Evolutionary conservation across 2,329 filamentous ascomycete genomes (phyloP).

Genomic region (Colletotrichum simmondsii): DNA sequence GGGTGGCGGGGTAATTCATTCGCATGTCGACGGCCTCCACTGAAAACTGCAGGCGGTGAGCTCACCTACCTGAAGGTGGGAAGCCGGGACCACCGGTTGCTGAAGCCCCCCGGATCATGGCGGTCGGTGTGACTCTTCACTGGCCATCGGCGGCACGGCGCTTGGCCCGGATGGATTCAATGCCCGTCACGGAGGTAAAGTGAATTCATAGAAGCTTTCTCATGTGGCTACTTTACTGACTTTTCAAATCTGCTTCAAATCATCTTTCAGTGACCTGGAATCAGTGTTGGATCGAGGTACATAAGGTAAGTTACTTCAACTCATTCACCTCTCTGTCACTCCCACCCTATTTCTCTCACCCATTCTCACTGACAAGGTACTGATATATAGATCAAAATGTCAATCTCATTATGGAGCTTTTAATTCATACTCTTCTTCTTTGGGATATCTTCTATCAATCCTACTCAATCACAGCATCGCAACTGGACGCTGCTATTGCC

Average conservation of each 20-base stretch:
- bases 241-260: no score
- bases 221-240: no score
- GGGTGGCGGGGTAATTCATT: constrained; percentile 32
- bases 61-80: no score
- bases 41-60: constrained; percentile 29
- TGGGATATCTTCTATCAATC: not conserved
- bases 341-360: no score
- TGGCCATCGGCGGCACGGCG: constrained; percentile 6
- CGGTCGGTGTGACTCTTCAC: constrained; percentile 15
- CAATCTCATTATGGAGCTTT: not conserved
- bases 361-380: no score
- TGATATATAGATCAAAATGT: no score
- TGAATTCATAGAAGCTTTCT: fast-evolving
- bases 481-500: no score
- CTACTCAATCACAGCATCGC: not conserved
- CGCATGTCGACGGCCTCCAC: not conserved
- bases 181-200: not conserved
- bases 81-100: not conserved
- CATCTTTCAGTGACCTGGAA: no score
- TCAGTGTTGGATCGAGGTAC: no score
- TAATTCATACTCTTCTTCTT: no score
- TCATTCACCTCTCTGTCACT: not conserved
- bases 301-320: no score
- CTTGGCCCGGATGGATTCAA: not conserved
- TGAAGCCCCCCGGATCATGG: not conserved